Conservation (phyloP, 2,329 filamentous ascomycete species). For the Apiospora aurea region DNA sequence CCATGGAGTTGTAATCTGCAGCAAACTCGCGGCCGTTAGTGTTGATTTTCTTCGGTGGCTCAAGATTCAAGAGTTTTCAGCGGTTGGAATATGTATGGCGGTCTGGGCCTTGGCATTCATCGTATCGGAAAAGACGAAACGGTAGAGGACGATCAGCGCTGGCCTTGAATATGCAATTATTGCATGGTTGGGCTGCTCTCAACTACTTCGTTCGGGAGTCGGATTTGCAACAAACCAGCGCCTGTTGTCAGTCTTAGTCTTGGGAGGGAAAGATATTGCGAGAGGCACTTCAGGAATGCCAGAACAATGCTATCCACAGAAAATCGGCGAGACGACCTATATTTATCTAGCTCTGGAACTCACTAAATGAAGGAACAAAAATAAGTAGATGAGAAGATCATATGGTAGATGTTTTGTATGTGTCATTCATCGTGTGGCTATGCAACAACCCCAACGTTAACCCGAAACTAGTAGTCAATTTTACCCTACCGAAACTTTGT, state of each 20-base stretch:
- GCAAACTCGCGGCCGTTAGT: not conserved
- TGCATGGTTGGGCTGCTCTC: not conserved
- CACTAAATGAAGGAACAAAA: not conserved
- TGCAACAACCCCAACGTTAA: not conserved
- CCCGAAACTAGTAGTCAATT: not conserved
- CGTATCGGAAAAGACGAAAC: not conserved
- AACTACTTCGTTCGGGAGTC: not conserved
- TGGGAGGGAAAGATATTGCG: not conserved
- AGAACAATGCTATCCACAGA: not conserved
- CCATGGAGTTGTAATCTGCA: slow-evolving; percentile 57
- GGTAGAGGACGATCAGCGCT: no score
- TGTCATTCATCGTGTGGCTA: not conserved
- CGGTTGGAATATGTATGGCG: not conserved
- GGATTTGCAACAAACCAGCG: not conserved
- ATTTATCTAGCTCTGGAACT: not conserved
- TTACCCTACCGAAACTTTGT: not conserved
- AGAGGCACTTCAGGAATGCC: not conserved
- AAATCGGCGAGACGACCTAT: not conserved
- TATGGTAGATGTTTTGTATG: not conserved
- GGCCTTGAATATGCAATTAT: not conserved
- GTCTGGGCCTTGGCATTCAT: not conserved
- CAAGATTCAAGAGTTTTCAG: not conserved
- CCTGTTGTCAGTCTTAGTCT: not conserved
- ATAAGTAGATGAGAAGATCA: no score
- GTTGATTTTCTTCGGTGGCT: not conserved